A percentile compares a stretch with the other conserved stretches of the same genome.
Evolutionary conservation across 768 basidiomycete genomes (phyloP).

Genomic region (Melanogaster broomeanus): DNA sequence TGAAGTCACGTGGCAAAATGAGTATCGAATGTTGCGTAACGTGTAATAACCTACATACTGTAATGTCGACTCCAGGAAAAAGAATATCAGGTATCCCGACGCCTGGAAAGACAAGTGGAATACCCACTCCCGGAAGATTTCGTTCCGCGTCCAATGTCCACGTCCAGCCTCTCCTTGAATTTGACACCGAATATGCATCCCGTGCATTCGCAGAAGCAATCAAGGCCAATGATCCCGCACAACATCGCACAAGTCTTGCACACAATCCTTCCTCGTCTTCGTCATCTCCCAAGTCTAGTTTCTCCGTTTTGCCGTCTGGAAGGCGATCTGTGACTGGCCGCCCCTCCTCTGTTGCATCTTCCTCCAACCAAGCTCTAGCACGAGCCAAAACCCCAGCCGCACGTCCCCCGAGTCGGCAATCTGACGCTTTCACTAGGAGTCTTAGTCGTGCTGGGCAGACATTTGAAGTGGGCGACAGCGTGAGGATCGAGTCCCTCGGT

Average conservation of each 20-base stretch:
- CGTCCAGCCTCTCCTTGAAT: constrained; percentile 31
- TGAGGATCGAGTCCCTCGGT: constrained; percentile 85
- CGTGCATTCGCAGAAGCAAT: constrained; percentile 81
- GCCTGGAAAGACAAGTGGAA: constrained; percentile 47
- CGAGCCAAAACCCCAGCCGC: constrained; percentile 55
- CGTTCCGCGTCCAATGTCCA: constrained; percentile 63
- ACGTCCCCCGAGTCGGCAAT: constrained; percentile 67
- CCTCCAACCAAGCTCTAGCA: constrained; percentile 42
- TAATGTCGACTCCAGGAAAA: constrained; percentile 49
- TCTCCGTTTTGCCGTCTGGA: constrained; percentile 44
- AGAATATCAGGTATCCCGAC: constrained; percentile 47
- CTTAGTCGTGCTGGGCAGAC: constrained; percentile 44
- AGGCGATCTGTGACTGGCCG: constrained; percentile 53
- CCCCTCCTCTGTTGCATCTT: constrained; percentile 63
- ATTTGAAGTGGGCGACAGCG: constrained; percentile 78
- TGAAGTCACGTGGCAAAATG: constrained; percentile 5
- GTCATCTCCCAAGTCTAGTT: constrained; percentile 45
- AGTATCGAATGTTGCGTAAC: not conserved
- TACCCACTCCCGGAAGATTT: constrained; percentile 72
- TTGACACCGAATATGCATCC: constrained; percentile 59
- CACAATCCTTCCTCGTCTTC: constrained; percentile 43
- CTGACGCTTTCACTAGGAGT: constrained; percentile 55
- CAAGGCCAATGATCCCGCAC: constrained; percentile 77
- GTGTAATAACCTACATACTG: too few species aligned
- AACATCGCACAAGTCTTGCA: constrained; percentile 52